phyloP scores from a whole-genome alignment of 768 basidiomycete genomes.

The Leucosporidium scottii region DNA sequence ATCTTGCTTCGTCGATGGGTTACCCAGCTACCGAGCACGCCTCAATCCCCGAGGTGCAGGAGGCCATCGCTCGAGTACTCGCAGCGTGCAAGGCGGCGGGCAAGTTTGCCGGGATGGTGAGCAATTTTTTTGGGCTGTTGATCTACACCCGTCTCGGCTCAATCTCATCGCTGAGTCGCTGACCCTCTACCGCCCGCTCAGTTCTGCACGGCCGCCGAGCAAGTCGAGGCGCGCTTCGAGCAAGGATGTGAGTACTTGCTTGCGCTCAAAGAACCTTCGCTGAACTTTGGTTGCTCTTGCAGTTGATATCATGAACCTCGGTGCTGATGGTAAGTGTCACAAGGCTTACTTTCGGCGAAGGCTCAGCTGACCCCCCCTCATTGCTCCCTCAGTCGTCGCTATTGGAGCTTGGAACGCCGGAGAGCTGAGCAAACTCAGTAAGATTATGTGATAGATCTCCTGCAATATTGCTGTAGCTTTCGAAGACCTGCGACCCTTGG shows the following conservation, averaged over 20 bases:
- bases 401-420: constrained; percentile 30
- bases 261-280: not conserved
- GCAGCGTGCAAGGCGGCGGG: constrained; percentile 41
- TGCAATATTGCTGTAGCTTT: no score
- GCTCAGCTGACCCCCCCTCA: no score
- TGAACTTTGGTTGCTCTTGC: not conserved
- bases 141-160: no score
- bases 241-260: constrained; percentile 24
- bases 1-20: constrained; percentile 40
- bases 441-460: not conserved
- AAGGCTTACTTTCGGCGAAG: no score
- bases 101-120: constrained; percentile 39
- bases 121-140: not conserved
- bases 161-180: not conserved
- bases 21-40: constrained; percentile 38
- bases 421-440: constrained; percentile 5
- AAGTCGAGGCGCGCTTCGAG: constrained; percentile 20
- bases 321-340: constrained; percentile 11
- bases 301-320: constrained; percentile 36
- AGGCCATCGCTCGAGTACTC: constrained; percentile 40
- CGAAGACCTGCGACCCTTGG: no score
- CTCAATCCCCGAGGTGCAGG: constrained; percentile 39
- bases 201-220: constrained; percentile 38
- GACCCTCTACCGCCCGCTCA: not conserved
- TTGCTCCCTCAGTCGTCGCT: constrained; percentile 19